Evolutionary conservation across 495 filamentous ascomycete species (phyloP), one percentile per base, ranked within the genome.

Genomic region (Aspergillus asperescens): DNA sequence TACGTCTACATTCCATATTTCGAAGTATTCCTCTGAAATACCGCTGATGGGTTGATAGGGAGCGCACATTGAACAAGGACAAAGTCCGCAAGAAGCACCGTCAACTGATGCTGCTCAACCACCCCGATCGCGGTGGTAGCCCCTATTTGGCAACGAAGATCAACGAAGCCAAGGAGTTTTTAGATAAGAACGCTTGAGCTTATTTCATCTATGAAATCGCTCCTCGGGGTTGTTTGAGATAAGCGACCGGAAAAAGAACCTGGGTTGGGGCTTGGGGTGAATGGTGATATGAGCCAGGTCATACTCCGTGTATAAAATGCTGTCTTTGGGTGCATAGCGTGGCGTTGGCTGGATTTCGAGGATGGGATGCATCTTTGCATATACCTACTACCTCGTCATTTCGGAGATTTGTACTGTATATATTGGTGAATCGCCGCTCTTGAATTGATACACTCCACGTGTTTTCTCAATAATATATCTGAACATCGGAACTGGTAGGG

Each of bases 91-190:
- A 97, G 76, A 90, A 92, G 58, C 93, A 99, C 74, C 83, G 93
- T 28, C 89, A 87, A 54, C 83, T 97, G 45, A 99, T 99, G 93
- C 80, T 99, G 46, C 76, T 94, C 55, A 99, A 99, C 73, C 93
- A 99, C 71, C 93, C 93, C 25, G 93, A 99, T 71, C 88, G 93
- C 56, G 93, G 93, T 46, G 93, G 93, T 16, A 96, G 90, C 66
- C 93, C 93, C 25, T 99, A 96, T 68, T 67, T 98, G 49, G 93
- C 93, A 7, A 95, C 90, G 39, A 98, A 98, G 67, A 87, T 97
- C 66, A 97, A 97, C 69, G 92, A 97, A 69, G 92, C 92, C 34
- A 97, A 97, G 69, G 92, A 97, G 67, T 85, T 96, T 57, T 64
- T 97, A 61, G 92, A 97, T 68, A 97, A 96, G 74, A 61, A 72